Conservation (phyloP, 2,329 filamentous ascomycete species). For the Aciculosporium take region DNA sequence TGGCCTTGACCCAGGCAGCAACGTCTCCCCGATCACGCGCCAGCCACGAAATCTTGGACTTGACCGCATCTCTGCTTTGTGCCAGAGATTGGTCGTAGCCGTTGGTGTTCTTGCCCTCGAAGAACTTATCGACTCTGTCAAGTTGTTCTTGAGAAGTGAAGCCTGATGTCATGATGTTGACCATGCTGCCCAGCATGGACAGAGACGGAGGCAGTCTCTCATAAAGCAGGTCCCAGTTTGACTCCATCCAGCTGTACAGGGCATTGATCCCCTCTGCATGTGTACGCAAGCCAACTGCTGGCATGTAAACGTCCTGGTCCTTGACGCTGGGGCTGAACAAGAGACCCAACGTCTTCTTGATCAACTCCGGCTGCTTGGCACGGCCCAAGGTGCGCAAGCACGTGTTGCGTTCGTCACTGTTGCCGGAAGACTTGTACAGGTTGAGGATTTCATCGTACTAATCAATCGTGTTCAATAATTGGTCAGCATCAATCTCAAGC, state of each 20-base stretch:
- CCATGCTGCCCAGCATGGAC: slow-evolving; percentile 72
- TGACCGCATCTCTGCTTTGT: slow-evolving; percentile 76
- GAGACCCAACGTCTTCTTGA: slow-evolving; percentile 65
- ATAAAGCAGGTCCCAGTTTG: slow-evolving; percentile 75
- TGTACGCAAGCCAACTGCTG: slow-evolving; percentile 61
- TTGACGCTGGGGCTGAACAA: slow-evolving; percentile 72
- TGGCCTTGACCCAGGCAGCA: slow-evolving; percentile 13
- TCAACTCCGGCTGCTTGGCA: slow-evolving; percentile 62
- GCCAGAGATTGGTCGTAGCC: slow-evolving; percentile 77
- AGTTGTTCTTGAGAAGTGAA: slow-evolving; percentile 69
- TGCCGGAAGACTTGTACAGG: slow-evolving; percentile 60
- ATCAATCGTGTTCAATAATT: not conserved
- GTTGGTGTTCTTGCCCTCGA: slow-evolving; percentile 64
- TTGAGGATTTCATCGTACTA: slow-evolving; percentile 65
- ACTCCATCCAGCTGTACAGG: slow-evolving; percentile 69
- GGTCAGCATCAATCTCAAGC: not conserved
- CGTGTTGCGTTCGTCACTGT: slow-evolving; percentile 72
- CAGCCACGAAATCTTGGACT: slow-evolving; percentile 47
- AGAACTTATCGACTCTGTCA: slow-evolving; percentile 65
- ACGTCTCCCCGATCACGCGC: slow-evolving; percentile 14
- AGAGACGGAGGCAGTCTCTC: slow-evolving; percentile 75
- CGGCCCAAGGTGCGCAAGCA: slow-evolving; percentile 73
- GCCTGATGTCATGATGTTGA: slow-evolving; percentile 66
- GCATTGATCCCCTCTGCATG: slow-evolving; percentile 67
- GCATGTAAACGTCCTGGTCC: slow-evolving; percentile 88